Percentiles rank a stretch among this genome's conserved stretches.
Evolutionary conservation across 305 asterid species (phyloP).

Genomic region (Fraxinus paxiana): DNA sequence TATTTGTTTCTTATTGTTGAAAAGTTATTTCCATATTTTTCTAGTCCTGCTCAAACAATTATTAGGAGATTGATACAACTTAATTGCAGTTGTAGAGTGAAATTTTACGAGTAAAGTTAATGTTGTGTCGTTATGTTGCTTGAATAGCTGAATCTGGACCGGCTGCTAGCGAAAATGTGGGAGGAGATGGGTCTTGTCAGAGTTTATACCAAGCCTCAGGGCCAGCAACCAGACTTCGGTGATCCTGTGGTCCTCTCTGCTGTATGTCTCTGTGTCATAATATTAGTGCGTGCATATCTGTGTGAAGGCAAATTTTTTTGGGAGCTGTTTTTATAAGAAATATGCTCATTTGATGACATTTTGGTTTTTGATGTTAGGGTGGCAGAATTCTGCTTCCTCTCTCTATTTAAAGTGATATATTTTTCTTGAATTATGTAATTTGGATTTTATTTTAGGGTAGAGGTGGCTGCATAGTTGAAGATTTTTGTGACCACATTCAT

Average conservation of each 20-base stretch:
- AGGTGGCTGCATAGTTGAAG: slow-evolving; percentile 95
- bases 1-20: not conserved
- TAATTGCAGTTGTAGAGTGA: not conserved
- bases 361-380: not conserved
- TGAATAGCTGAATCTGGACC: slow-evolving; percentile 89
- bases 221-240: slow-evolving; percentile 94
- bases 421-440: not conserved
- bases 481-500: slow-evolving; percentile 91
- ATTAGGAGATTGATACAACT: not conserved
- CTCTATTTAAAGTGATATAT: not conserved
- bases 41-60: not conserved
- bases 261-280: slow-evolving; percentile 45
- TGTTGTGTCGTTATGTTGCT: slow-evolving; percentile 19
- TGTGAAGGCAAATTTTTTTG: not conserved
- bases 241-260: slow-evolving; percentile 95
- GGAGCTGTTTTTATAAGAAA: not conserved
- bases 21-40: not conserved
- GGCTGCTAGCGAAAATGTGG: slow-evolving; percentile 95
- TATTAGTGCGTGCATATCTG: not conserved
- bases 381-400: not conserved
- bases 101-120: slow-evolving; percentile 10
- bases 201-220: slow-evolving; percentile 94
- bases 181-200: slow-evolving; percentile 97
- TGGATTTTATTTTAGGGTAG: slow-evolving; percentile 61
- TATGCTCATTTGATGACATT: not conserved